Evolutionary conservation across 2,329 filamentous ascomycete species (phyloP).

Genomic region (Aspergillus brasiliensis): DNA sequence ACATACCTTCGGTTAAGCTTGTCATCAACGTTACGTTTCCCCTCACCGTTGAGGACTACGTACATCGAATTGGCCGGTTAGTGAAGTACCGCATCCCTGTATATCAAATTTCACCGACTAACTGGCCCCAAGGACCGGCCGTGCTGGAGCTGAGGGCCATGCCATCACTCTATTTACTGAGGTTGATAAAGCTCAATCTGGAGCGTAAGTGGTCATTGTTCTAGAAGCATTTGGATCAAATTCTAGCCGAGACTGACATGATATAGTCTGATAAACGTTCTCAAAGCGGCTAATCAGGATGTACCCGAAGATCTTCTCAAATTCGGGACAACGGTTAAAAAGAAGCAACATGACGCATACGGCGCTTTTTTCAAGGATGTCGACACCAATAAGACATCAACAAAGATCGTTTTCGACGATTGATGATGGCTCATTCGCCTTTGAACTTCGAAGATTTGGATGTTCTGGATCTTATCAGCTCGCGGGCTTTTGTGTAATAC

Average conservation of each 20-base stretch:
- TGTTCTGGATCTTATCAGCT: slow-evolving; percentile 20
- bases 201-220: slow-evolving; percentile 64
- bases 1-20: slow-evolving; percentile 92
- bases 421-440: slow-evolving; percentile 28
- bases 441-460: slow-evolving; percentile 21
- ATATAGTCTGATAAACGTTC: slow-evolving; percentile 81
- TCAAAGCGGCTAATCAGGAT: slow-evolving; percentile 87
- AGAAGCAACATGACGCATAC: slow-evolving; percentile 94
- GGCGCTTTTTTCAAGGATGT: slow-evolving; percentile 94
- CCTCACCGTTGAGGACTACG: slow-evolving; percentile 93
- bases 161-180: slow-evolving; percentile 95
- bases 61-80: slow-evolving; percentile 81
- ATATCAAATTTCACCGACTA: slow-evolving; percentile 14
- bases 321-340: slow-evolving; percentile 97
- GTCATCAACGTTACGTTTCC: slow-evolving; percentile 96
- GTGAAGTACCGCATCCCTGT: not conserved
- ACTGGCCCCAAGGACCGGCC: slow-evolving; percentile 67
- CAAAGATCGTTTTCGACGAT: slow-evolving; percentile 87
- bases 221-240: not conserved
- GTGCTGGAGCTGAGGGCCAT: slow-evolving; percentile 83
- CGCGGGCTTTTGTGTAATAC: slow-evolving; percentile 26
- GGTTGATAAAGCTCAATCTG: slow-evolving; percentile 88
- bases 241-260: slow-evolving; percentile 21
- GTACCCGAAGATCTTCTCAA: slow-evolving; percentile 90
- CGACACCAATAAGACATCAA: slow-evolving; percentile 78